Percentiles rank a stretch among this genome's conserved stretches.
Conservation (phyloP, 352 stramenopile species). For the Phytophthora sansomeana region DNA sequence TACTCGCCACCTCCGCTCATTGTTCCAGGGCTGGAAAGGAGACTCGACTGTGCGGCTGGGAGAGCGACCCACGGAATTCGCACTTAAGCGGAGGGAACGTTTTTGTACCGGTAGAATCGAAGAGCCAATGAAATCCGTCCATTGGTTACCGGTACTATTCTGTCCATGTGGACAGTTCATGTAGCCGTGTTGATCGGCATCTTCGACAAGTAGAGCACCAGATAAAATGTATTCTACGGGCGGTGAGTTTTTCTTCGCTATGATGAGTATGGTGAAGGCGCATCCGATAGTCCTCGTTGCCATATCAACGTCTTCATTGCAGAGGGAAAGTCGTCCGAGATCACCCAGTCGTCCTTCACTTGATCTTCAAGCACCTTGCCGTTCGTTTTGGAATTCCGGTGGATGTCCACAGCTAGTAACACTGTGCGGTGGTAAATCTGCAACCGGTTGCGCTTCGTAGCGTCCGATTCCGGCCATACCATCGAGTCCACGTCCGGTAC, state of each 20-base stretch:
- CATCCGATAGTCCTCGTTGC: constrained; percentile 16
- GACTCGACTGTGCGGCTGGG: constrained; percentile 31
- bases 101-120: background rate
- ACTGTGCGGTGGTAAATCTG: constrained; percentile 60
- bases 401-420: constrained; percentile 54
- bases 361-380: constrained; percentile 34
- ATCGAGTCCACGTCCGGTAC: constrained; percentile 37
- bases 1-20: constrained; percentile 88
- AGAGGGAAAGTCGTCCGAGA: constrained; percentile 23
- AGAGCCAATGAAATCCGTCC: background rate
- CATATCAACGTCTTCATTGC: constrained; percentile 35
- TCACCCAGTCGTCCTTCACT: constrained; percentile 18
- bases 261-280: constrained; percentile 11
- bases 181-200: too few species aligned
- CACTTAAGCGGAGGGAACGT: background rate
- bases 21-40: constrained; percentile 5
- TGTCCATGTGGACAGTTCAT: background rate
- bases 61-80: constrained; percentile 8
- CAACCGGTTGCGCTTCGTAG: constrained; percentile 43
- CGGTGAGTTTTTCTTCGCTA: background rate
- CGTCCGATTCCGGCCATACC: constrained; percentile 37
- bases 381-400: constrained; percentile 54
- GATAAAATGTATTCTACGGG: too few species aligned
- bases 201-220: too few species aligned
- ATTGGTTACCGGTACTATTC: background rate